Evolutionary conservation across 2,329 filamentous ascomycete genomes (phyloP).

Genomic region (Alternaria angustiovoidea): DNA sequence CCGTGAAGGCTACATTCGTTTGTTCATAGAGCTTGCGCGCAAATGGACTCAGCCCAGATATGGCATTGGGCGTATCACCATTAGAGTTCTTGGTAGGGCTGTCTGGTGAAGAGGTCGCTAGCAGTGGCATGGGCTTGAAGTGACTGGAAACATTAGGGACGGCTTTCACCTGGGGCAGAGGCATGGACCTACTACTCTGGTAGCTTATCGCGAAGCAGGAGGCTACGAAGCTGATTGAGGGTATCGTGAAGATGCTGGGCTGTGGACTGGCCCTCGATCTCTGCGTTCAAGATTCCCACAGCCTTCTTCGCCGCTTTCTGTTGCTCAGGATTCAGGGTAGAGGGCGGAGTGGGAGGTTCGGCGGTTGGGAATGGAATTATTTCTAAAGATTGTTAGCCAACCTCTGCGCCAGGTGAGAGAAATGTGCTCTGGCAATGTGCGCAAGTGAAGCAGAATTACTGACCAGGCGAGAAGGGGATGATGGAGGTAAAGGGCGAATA

Average conservation of each 20-base stretch:
- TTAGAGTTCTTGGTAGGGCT: conserved; percentile 32
- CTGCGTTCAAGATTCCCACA: conserved; percentile 74
- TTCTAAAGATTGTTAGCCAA: conserved; percentile 47
- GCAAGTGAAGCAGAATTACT: conserved; percentile 37
- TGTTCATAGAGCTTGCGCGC: conserved; percentile 62
- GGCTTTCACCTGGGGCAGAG: neutral
- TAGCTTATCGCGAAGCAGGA: conserved; percentile 75
- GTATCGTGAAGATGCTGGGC: conserved; percentile 75
- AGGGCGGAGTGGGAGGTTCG: conserved; percentile 50
- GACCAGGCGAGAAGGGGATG: conserved; percentile 79
- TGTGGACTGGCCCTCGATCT: conserved; percentile 66
- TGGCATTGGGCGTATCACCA: conserved; percentile 24
- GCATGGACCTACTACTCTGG: conserved; percentile 69
- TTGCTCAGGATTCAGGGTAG: conserved; percentile 53
- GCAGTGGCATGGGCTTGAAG: conserved; percentile 43
- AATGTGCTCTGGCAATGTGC: conserved; percentile 7
- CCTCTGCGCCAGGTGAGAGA: conserved; percentile 26
- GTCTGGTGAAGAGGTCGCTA: conserved; percentile 44
- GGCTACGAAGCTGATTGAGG: conserved; percentile 75
- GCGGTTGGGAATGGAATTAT: conserved; percentile 57
- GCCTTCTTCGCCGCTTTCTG: conserved; percentile 60
- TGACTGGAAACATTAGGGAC: conserved; percentile 33
- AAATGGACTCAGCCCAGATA: conserved; percentile 58
- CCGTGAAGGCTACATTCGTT: conserved; percentile 50
- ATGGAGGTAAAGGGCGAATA: conserved; percentile 84